Evolutionary conservation across 441 rosid genomes (phyloP), one percentile per base, ranked within the genome.

Genomic region (Isatis lusitanica): DNA sequence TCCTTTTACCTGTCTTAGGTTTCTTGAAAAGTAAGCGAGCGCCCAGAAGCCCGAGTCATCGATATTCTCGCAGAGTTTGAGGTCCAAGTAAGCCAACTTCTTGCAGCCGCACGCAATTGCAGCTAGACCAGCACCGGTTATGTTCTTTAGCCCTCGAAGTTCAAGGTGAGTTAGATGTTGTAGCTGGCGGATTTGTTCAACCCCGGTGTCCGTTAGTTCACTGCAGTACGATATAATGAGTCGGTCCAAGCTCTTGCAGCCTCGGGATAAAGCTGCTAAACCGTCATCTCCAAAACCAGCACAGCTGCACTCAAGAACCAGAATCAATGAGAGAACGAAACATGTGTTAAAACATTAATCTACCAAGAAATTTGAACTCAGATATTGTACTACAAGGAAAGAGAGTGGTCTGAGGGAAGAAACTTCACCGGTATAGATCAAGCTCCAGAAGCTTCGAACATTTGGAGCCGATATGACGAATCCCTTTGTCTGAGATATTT

Each of bases 41-140:
- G 91, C 90, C 87, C 84, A 82, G 82, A 90, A 92, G 35, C 98
- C 98, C 0, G 78, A 79, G 80, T 94, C 97, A 73, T 87, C 90
- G 58, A 92, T 82, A 43, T 82, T 86, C 72, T 61, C 82, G 59
- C 98, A 92, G 55, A 74, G 88, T 66, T 94, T 92, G 58, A 94
- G 53, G 81, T 94, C 97, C 80, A 92, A 74, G 81, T 91, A 86
- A 5, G 82, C 60, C 56, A 94, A 70, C 62, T 82, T 81, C 83
- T 79, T 83, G 66, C 92, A 89, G 65, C 92, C 86, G 12, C 80
- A 75, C 4, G 84, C 90, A 52, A 92, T 44, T 53, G 89, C 84
- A 71, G 82, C 67, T 79, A 94, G 74, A 61, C 98, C 95, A 42
- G 66, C 75, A 61, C 91, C 72, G 0, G 97, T 88, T 43, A 92